A percentile compares a stretch with the other conserved stretches of the same genome.
Conservation (phyloP, 352 stramenopile species). For the Pythium guiyangense region DNA sequence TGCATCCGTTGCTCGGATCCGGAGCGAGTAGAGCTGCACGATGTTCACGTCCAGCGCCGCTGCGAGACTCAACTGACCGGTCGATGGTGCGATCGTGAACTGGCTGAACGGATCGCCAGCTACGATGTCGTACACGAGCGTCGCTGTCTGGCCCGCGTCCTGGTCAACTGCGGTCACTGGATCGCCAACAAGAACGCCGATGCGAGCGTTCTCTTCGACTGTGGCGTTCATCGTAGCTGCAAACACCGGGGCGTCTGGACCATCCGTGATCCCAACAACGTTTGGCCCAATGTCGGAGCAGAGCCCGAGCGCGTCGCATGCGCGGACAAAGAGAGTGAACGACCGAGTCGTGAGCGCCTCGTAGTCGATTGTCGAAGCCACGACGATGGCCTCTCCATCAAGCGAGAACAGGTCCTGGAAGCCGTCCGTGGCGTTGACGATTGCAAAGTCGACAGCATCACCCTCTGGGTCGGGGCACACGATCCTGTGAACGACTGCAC, state of each 20-base stretch:
- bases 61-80: conserved; percentile 26
- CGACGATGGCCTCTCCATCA: not conserved
- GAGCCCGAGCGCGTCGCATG: conserved; percentile 33
- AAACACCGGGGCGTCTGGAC: conserved; percentile 37
- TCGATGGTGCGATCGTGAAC: conserved; percentile 32
- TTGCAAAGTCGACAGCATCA: conserved; percentile 17
- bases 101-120: conserved; percentile 38
- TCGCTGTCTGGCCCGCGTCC: conserved; percentile 33
- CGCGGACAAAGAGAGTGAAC: conserved; percentile 23
- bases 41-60: conserved; percentile 33
- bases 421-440: conserved; percentile 4
- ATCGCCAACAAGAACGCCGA: conserved; percentile 12
- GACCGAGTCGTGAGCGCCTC: conserved; percentile 11
- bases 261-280: conserved; percentile 31
- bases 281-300: conserved; percentile 39
- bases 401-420: conserved; percentile 8
- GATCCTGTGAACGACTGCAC: conserved; percentile 19
- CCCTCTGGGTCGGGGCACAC: conserved; percentile 33
- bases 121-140: conserved; percentile 38
- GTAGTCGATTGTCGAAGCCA: conserved; percentile 4
- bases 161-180: conserved; percentile 36
- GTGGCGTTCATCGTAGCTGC: conserved; percentile 2
- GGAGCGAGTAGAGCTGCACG: conserved; percentile 25
- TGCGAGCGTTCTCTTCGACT: conserved; percentile 4
- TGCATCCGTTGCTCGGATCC: conserved; percentile 37